Evolutionary conservation across 306 rosid species (phyloP), one percentile per base, ranked within the genome.

Genomic region (Cucurbita argyrosperma): DNA sequence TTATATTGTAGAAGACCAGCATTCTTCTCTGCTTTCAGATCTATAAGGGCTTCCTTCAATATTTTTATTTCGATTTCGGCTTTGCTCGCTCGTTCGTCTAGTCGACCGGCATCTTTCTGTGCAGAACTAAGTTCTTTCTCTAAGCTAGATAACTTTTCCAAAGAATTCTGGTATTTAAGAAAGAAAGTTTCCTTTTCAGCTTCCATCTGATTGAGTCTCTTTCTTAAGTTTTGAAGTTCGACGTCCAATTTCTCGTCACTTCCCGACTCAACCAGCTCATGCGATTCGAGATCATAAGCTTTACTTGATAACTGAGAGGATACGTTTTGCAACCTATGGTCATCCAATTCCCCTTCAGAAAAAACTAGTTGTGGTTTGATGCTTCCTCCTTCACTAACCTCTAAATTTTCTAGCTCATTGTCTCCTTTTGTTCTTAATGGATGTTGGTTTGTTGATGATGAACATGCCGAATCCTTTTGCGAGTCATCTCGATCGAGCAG

Each of bases 11-110:
- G 84, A 67, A 91, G 88, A 79, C 87, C 88, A 74, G 86, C 79
- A 80, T 88, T 89, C 81, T 88, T 89, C 80, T 85, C 89, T 16
- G 81, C 82, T 83, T 88, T 83, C 68, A 95, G 54, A 79, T 85
- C 87, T 5, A 66, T 76, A 67, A 91, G 87, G 50, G 91, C 85
- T 86, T 89, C 97, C 88, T 83, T 89, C 85, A 89, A 67, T 81
- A 88, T 80, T 59, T 82, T 83, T 12, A 86, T 82, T 85, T 95
- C 99, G 58, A 90, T 91, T 76, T 95, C 99, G 43, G 96, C 90
- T 83, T 91, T 87, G 87, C 91, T 87, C 9, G 90, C 97, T 76
- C 83, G 89, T 66, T 91, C 97, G 70, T 87, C 86, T 42, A 95
- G 97, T 74, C 90, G 85, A 19, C 87, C 87, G 40, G 92, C 86